Conservation (phyloP, 768 basidiomycete species). For the Auriculariales sp. region DNA sequence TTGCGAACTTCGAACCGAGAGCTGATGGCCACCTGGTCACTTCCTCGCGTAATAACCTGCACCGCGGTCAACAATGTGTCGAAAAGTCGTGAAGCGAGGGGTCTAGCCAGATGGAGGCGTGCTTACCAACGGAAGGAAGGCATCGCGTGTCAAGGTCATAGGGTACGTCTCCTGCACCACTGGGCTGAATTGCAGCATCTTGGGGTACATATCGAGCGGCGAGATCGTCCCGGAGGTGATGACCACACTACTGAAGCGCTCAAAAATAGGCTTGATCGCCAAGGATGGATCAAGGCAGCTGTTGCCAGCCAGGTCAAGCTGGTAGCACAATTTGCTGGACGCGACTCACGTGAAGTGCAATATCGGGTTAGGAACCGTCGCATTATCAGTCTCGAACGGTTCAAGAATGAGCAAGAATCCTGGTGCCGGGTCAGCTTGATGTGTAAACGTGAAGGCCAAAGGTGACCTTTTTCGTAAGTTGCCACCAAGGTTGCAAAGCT, state of each 20-base stretch:
- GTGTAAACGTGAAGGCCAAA: background rate
- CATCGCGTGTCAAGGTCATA: conserved; percentile 93
- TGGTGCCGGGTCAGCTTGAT: conserved; percentile 15
- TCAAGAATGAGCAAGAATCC: conserved; percentile 95
- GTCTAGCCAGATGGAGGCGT: background rate
- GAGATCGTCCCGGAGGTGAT: conserved; percentile 99
- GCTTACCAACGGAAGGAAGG: conserved; percentile 83
- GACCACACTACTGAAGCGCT: conserved; percentile 94
- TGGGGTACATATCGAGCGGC: conserved; percentile 98
- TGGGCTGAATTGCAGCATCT: conserved; percentile 96
- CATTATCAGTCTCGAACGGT: conserved; percentile 96
- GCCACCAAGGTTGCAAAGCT: conserved; percentile 92
- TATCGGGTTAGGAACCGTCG: conserved; percentile 95
- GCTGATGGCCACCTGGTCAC: conserved; percentile 96
- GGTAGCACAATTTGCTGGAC: background rate
- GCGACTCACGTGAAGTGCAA: conserved; percentile 82
- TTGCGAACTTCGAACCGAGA: conserved; percentile 98
- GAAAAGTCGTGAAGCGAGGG: background rate
- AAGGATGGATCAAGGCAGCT: conserved; percentile 96
- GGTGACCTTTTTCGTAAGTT: conserved; percentile 87
- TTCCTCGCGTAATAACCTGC: conserved; percentile 93
- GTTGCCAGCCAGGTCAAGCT: background rate
- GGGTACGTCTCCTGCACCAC: conserved; percentile 95
- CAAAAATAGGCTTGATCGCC: conserved; percentile 95
- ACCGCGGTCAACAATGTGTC: background rate